Conservation (phyloP, 495 filamentous ascomycete species). For the Thozetella sp. region DNA sequence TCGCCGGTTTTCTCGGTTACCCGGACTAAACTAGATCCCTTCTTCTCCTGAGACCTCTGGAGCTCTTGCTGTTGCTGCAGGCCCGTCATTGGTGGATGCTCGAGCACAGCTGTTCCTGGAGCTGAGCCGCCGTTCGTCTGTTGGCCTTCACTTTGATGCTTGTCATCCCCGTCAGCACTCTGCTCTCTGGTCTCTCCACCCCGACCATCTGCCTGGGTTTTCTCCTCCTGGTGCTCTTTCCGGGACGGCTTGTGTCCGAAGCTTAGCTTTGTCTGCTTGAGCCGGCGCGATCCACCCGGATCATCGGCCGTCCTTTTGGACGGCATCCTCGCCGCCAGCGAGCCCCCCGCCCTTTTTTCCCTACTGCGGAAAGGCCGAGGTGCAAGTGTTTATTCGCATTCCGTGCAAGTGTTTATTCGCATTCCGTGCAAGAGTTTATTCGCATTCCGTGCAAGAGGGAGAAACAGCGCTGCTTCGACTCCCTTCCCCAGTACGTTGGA, state of each 20-base stretch:
- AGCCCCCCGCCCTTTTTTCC: no score
- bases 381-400: no score
- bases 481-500: no score
- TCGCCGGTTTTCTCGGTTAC: slow-evolving; percentile 14
- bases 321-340: slow-evolving; percentile 3
- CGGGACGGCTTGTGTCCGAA: slow-evolving; percentile 4
- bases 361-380: no score
- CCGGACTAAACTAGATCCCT: neutral
- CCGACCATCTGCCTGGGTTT: slow-evolving; percentile 6
- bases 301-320: slow-evolving; percentile 4
- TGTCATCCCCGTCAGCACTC: neutral
- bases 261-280: slow-evolving; percentile 19
- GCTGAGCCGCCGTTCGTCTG: neutral
- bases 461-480: no score
- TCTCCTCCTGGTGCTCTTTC: neutral
- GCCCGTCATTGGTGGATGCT: neutral
- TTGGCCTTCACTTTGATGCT: neutral
- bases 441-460: no score
- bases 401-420: no score
- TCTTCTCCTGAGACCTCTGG: neutral
- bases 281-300: neutral
- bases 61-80: neutral
- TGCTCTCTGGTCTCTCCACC: neutral
- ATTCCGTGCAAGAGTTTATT: no score
- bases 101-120: neutral